phyloP scores from a whole-genome alignment of 441 rosid species.

The Brassica balearica region DNA sequence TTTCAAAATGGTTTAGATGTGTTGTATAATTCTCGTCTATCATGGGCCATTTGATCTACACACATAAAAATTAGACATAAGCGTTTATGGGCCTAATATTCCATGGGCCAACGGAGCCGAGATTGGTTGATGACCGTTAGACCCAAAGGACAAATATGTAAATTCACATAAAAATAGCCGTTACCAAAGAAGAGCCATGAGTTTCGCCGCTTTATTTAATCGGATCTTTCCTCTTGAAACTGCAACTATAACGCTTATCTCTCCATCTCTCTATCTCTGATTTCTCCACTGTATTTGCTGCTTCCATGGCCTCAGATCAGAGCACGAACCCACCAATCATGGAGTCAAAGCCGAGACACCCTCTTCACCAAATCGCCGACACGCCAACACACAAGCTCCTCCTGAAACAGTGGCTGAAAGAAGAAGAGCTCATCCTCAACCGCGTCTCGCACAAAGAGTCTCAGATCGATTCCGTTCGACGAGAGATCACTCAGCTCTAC shows the following conservation, averaged over 20 bases:
- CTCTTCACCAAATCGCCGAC: conserved; percentile 88
- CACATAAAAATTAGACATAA: not conserved
- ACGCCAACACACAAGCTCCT: conserved; percentile 95
- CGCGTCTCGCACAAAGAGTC: conserved; percentile 76
- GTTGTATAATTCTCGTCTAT: not conserved
- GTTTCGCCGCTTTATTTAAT: conserved; percentile 7
- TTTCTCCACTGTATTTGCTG: not conserved
- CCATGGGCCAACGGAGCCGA: conserved; percentile 9
- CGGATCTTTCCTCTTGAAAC: not conserved
- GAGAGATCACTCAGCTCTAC: conserved; percentile 76
- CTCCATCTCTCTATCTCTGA: conserved; percentile 11
- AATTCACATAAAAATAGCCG: conserved; percentile 34
- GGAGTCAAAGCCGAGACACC: conserved; percentile 67
- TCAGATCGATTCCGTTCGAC: conserved; percentile 67
- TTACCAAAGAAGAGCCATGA: conserved; percentile 34
- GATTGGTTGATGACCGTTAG: conserved; percentile 35
- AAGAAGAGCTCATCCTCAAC: conserved; percentile 81
- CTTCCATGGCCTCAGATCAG: conserved; percentile 34
- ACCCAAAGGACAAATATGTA: conserved; percentile 20
- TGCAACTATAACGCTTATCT: conserved; percentile 15
- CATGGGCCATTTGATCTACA: not conserved
- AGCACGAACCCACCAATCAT: conserved; percentile 56
- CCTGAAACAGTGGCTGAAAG: conserved; percentile 91
- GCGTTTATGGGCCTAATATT: not conserved
- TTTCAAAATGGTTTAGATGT: not conserved